Conservation (phyloP, 1,284 basidiomycete species). For the Blastosporella zonata region DNA sequence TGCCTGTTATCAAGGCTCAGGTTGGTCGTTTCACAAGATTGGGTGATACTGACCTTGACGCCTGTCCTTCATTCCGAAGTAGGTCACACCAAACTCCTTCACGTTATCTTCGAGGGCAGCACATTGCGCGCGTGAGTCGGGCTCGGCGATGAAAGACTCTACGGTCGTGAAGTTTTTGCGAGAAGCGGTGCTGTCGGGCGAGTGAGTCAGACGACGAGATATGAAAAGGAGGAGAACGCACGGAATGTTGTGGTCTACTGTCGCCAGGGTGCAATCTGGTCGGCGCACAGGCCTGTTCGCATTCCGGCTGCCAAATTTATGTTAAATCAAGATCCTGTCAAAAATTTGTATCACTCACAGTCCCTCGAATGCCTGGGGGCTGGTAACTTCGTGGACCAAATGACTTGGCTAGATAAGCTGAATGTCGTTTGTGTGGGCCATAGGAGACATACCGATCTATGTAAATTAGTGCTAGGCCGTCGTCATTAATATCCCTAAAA, state of each 20-base stretch:
- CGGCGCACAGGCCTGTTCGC: constrained; percentile 83
- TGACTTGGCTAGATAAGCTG: constrained; percentile 52
- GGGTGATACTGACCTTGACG: constrained; percentile 63
- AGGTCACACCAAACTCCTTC: constrained; percentile 92
- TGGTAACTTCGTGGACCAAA: constrained; percentile 94
- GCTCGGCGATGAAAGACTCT: constrained; percentile 79
- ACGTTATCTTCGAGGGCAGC: constrained; percentile 92
- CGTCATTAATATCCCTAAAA: constrained; percentile 67
- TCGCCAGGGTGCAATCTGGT: constrained; percentile 92
- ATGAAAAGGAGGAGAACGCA: constrained; percentile 41
- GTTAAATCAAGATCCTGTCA: constrained; percentile 17
- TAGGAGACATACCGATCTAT: constrained; percentile 73
- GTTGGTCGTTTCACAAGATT: constrained; percentile 12
- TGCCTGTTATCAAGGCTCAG: constrained; percentile 51
- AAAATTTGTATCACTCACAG: constrained; percentile 49
- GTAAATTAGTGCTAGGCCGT: constrained; percentile 87
- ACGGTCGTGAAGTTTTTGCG: constrained; percentile 83
- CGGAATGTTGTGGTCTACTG: constrained; percentile 96
- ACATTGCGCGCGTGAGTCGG: constrained; percentile 91
- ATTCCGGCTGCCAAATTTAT: constrained; percentile 51
- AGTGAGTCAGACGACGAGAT: constrained; percentile 13
- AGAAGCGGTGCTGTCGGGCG: constrained; percentile 66
- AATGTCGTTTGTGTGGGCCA: not conserved
- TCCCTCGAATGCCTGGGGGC: constrained; percentile 95
- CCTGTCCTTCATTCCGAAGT: constrained; percentile 91